These are phyloP conservation scores for Neofusicoccum umdonicola DNA, from an alignment of 2,329 filamentous ascomycete species.

Conservation along the genomic window DNA sequence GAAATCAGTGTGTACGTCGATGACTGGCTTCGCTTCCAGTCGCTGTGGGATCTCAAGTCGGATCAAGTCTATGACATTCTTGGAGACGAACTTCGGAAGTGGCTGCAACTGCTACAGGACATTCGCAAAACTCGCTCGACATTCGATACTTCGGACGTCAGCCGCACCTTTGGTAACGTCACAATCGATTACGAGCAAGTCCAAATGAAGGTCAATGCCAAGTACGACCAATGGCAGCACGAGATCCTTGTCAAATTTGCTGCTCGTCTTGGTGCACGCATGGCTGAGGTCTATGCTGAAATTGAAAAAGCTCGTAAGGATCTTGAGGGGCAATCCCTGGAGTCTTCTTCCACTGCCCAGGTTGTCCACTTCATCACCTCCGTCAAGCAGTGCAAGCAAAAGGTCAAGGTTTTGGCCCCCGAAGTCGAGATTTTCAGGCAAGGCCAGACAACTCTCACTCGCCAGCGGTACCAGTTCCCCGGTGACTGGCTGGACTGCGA, in stretches of 20 bases:
- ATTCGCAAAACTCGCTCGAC: conserved; percentile 93
- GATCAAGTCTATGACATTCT: conserved; percentile 92
- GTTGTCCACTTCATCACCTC: conserved; percentile 98
- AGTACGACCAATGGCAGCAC: conserved; percentile 99
- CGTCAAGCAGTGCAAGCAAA: conserved; percentile 92
- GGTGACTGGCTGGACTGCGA: conserved; percentile 94
- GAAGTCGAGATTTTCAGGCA: conserved; percentile 96
- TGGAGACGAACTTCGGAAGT: conserved; percentile 85
- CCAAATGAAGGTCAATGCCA: conserved; percentile 96
- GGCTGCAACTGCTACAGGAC: conserved; percentile 94
- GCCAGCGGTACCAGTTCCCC: conserved; percentile 91
- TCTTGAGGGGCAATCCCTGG: conserved; percentile 86
- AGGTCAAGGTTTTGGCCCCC: conserved; percentile 89
- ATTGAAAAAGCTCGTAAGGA: conserved; percentile 88
- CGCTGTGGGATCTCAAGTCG: conserved; percentile 93
- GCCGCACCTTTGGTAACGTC: conserved; percentile 87
- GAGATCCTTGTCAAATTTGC: conserved; percentile 95
- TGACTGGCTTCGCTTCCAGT: conserved; percentile 98
- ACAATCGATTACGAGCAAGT: conserved; percentile 98
- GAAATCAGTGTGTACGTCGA: conserved; percentile 85
- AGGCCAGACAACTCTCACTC: conserved; percentile 85
- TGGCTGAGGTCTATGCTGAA: conserved; percentile 89
- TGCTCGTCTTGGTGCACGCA: conserved; percentile 78
- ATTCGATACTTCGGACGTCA: conserved; percentile 95
- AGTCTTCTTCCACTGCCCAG: conserved; percentile 92